These are phyloP conservation scores for Gaeumannomyces sp. DNA, from an alignment of 2,329 filamentous ascomycete genomes.

Conservation along the genomic window DNA sequence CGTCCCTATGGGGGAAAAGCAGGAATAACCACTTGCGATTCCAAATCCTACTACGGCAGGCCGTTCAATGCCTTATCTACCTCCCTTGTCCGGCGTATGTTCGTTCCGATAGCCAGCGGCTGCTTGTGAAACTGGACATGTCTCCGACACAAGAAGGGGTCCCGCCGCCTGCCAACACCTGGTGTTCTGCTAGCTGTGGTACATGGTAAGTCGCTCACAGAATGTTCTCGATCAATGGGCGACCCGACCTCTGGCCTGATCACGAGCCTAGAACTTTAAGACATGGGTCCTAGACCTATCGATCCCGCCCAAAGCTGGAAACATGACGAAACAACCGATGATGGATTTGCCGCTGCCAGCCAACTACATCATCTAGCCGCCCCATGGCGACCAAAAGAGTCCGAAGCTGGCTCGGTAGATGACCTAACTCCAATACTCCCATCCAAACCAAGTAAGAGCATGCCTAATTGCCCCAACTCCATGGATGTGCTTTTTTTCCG, in stretches of 20 bases:
- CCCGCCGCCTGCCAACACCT: background rate
- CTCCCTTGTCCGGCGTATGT: constrained; percentile 14
- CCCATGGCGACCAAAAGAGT: background rate
- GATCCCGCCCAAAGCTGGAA: background rate
- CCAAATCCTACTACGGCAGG: background rate
- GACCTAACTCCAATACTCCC: background rate
- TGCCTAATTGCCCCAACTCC: background rate
- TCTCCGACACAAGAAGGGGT: constrained; percentile 19
- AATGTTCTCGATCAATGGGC: background rate
- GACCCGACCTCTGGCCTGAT: no score
- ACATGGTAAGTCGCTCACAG: background rate
- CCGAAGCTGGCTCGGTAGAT: background rate
- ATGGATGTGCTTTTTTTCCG: background rate
- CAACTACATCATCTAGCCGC: background rate
- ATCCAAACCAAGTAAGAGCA: background rate
- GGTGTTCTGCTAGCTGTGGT: background rate
- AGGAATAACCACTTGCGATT: background rate
- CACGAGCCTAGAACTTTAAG: background rate
- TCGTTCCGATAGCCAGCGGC: constrained; percentile 20
- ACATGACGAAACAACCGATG: background rate
- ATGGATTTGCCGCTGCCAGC: constrained; percentile 1
- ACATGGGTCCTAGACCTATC: background rate
- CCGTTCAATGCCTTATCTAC: background rate
- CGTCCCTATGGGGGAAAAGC: background rate
- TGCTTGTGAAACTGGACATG: constrained; percentile 19